Evolutionary conservation across 2,329 filamentous ascomycete species (phyloP).

Genomic region (Diplodia corticola): DNA sequence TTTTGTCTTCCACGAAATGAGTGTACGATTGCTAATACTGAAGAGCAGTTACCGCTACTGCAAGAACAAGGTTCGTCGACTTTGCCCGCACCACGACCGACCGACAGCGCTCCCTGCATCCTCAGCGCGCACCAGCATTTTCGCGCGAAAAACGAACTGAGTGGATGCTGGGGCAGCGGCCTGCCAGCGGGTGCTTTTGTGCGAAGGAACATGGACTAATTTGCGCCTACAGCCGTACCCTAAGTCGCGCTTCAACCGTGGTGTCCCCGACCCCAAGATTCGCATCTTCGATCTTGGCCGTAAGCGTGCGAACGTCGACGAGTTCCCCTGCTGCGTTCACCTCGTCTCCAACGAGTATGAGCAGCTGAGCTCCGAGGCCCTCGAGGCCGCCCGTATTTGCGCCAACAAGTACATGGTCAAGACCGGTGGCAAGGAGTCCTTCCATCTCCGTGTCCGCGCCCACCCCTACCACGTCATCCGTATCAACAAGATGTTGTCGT

Average conservation of each 20-base stretch:
- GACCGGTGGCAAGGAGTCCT: conserved; percentile 68
- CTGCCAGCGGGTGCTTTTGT: neutral
- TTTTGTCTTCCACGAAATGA: no score
- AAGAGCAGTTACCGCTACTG: conserved; percentile 99
- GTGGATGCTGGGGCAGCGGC: neutral
- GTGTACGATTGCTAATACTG: no score
- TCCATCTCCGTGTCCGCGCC: conserved; percentile 74
- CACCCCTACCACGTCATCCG: conserved; percentile 99
- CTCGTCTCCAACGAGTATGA: conserved; percentile 99
- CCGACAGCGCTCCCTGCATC: neutral
- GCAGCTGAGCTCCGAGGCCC: conserved; percentile 98
- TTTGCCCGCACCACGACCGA: neutral
- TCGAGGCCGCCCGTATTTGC: conserved; percentile 99
- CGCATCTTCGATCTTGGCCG: conserved; percentile 98
- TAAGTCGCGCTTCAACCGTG: conserved; percentile 99
- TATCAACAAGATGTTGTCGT: conserved; percentile 99
- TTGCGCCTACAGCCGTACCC: conserved; percentile 75
- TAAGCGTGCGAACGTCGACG: conserved; percentile 98
- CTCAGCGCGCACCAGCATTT: neutral
- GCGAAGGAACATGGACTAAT: conserved; percentile 8
- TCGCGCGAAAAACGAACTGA: neutral
- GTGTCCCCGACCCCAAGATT: conserved; percentile 81
- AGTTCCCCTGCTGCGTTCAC: conserved; percentile 98
- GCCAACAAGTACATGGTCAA: conserved; percentile 94
- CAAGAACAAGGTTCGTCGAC: conserved; percentile 94